Evolutionary conservation across 805 yeast genomes (phyloP).

Genomic region (Kluyveromyces siamensis): DNA sequence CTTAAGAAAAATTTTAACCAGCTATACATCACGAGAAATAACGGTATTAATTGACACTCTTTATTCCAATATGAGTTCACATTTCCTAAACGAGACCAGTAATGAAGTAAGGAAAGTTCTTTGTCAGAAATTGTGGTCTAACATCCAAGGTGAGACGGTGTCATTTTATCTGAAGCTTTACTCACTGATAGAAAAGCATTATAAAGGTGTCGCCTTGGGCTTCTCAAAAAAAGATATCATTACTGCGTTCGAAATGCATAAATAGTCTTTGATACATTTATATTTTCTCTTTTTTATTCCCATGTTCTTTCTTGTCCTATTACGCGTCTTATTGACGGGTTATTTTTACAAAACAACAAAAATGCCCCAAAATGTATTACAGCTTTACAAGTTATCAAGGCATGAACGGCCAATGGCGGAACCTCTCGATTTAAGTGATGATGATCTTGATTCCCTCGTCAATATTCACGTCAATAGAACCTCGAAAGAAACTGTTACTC

Average conservation of each 20-base stretch:
- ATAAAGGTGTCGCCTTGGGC: conserved; percentile 40
- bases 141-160: conserved; percentile 56
- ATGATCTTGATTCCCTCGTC: conserved; percentile 26
- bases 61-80: conserved; percentile 46
- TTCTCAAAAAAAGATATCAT: conserved; percentile 50
- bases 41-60: conserved; percentile 44
- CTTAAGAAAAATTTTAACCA: conserved; percentile 45
- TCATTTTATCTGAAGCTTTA: conserved; percentile 46
- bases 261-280: conserved; percentile 6
- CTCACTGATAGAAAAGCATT: conserved; percentile 47
- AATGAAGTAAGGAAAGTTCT: conserved; percentile 32
- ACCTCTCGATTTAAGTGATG: conserved; percentile 12
- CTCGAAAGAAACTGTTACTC: conserved; percentile 23
- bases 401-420: not conserved
- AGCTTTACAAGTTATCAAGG: not conserved
- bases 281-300: not conserved
- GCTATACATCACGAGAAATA: conserved; percentile 53
- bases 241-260: conserved; percentile 37
- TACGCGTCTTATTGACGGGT: not conserved
- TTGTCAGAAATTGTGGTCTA: conserved; percentile 57
- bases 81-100: conserved; percentile 32
- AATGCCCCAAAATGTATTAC: not conserved
- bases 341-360: too few species aligned
- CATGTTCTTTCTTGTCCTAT: not conserved
- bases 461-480: conserved; percentile 26